Base-by-base conservation (phyloP, 1,284 basidiomycete species). In the Ceratobasidium sp. region DNA sequence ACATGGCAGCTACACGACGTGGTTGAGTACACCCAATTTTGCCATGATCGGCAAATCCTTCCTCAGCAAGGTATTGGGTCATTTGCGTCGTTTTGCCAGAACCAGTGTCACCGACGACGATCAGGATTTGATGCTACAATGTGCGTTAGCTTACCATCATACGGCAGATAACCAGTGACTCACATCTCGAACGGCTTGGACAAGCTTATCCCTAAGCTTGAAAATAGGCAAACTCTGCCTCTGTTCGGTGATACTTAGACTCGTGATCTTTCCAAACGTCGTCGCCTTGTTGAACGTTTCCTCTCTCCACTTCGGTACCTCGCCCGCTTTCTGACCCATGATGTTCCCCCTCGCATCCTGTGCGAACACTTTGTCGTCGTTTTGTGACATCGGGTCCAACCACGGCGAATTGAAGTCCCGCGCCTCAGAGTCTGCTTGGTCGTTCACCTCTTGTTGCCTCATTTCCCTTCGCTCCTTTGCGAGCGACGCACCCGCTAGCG, bases 11-110 rank as follows among this genome's bases (percentile, higher is more conserved):
- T 16, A 99, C 97, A 87, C 96, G 96, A 84, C 97, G 92, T 49
- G 97, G 97, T 81, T 99, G 97, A 0, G 97, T 99, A 79, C 97
- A 98, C 3, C 96, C 97, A 76, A 99, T 96, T 77, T 91, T 91
- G 73, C 95, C 94, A 75, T 82, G 87, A 78, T 98, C 95, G 1
- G 93, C 91, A 76, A 91, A 93, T 0, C 95, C 95, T 73, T 91
- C 87, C 82, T 97, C 95, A 5, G 94, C 94, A 47, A 97, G 86
- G 79, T 96, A 97, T 82, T 97, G 95, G 0, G 92, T 92, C 92
- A 97, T 95, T 80, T 97, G 95, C 0, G 93, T 95, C 14, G 95
- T 96, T 81, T 97, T 97, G 9, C 95, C 95, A 1, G 94, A 96
- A 21, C 95, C 95, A 47, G 95, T 97, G 79, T 97, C 95, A 62